Conservation (phyloP, 2,329 filamentous ascomycete species). For the Pseudocercospora vitis region DNA sequence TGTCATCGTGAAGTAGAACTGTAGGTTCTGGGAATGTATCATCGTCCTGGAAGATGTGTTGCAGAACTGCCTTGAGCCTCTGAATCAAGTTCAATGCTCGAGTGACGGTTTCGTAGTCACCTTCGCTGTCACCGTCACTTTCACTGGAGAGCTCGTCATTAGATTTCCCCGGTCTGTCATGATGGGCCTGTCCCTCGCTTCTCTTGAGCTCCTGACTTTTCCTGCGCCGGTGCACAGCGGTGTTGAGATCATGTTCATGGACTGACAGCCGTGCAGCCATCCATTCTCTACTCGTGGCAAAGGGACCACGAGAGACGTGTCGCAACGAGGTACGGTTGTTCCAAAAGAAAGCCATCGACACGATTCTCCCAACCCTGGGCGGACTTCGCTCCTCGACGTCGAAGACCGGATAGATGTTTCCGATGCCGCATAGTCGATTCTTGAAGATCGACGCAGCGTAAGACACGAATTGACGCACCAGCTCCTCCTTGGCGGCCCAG, state of each 20-base stretch:
- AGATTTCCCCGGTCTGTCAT: not conserved
- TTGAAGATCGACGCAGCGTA: not conserved
- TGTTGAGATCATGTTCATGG: not conserved
- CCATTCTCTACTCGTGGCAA: slow-evolving; percentile 3
- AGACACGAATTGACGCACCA: slow-evolving; percentile 4
- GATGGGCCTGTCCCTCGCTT: not conserved
- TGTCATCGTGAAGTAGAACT: slow-evolving; percentile 12
- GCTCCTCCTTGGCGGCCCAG: slow-evolving; percentile 1
- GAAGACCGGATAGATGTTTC: slow-evolving; percentile 4
- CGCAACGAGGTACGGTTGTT: too few species aligned
- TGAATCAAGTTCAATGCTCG: too few species aligned
- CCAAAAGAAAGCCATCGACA: slow-evolving; percentile 4
- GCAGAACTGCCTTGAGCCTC: too few species aligned
- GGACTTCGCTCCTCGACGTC: not conserved
- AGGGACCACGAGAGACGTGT: slow-evolving; percentile 11
- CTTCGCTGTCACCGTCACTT: too few species aligned
- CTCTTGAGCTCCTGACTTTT: slow-evolving; percentile 4
- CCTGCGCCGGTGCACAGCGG: slow-evolving; percentile 1
- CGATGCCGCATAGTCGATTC: not conserved
- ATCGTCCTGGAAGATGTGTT: not conserved
- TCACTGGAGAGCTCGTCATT: not conserved
- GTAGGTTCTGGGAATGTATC: not conserved
- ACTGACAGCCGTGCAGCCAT: slow-evolving; percentile 2
- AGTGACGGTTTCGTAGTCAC: too few species aligned
- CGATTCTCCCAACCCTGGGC: slow-evolving; percentile 2